Evolutionary conservation across 352 stramenopile genomes (phyloP), one percentile per base, ranked within the genome.

Genomic region (Globisporangium cylindrosporum): DNA sequence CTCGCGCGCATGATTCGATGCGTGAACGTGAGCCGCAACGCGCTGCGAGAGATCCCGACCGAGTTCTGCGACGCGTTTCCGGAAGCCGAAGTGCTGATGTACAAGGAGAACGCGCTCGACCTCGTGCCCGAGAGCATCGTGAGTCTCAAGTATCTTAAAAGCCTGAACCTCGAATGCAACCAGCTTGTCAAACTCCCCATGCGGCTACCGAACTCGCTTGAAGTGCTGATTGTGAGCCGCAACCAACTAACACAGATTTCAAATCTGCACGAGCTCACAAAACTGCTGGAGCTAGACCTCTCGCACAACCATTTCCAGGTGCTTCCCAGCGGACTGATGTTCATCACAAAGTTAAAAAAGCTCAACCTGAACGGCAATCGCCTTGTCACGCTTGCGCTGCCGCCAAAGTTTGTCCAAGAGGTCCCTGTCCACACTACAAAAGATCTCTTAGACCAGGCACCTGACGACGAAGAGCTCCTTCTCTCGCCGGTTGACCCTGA

Each of bases 1-100:
- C 73, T 94, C 46, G 84, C 81, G 8, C 76, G 82, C 7, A 74
- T 82, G 22, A 84, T 94, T 38, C 67, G 64, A 12, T 78, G 73
- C 6, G 74, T 94, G 3, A 92, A 94, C 59, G 59, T 92, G 4
- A 88, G 81, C 64, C 84, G 78, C 38, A 94, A 94, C 62, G 78
- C 81, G 24, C 68, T 94, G 4, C 82, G 84, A 0, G 79, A 88
- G 63, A 51, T 94, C 18, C 79, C 84, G 0, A 34, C 73, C 2
- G 46, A 25, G n/a, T 92, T 94, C 64, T 72, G 84, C 36, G 59
- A 53, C 4, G 73, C 78, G 3, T 94, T 94, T 51, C 73, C 72
- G 1, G 78, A 90, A 59, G 76, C 73, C 1, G 78, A 90, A 15
- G 76, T 49, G 9, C 25, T 92, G 2, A 41, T 88, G 64, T 85